Evolutionary conservation across 108 stramenopile species (phyloP).

Genomic region (Cyclotella cryptica): DNA sequence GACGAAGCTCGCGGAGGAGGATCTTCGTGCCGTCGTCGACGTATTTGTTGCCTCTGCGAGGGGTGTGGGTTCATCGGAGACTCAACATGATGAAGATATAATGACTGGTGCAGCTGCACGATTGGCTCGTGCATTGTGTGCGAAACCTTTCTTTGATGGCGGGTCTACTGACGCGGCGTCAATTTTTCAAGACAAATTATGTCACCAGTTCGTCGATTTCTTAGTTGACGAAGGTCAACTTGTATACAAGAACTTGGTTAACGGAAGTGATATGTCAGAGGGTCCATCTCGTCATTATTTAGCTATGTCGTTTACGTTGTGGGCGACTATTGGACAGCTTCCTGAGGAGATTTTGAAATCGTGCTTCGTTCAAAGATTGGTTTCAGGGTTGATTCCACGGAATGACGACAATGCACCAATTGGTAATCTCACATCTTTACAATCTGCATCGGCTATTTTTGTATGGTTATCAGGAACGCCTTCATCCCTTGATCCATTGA

Average conservation of each 20-base stretch:
- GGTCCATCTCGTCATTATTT: constrained; percentile 30
- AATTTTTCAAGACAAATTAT: constrained; percentile 36
- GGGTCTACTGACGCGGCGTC: not conserved
- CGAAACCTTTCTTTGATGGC: constrained; percentile 29
- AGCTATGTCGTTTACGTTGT: constrained; percentile 47
- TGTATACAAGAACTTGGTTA: not conserved
- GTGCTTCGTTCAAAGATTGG: constrained; percentile 20
- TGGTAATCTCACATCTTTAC: constrained; percentile 24
- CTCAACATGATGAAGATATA: constrained; percentile 19
- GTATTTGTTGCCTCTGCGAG: constrained; percentile 72
- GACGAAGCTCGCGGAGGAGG: constrained; percentile 60
- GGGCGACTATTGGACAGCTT: constrained; percentile 46
- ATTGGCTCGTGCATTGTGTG: constrained; percentile 62
- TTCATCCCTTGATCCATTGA: constrained; percentile 49
- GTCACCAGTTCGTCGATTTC: constrained; percentile 54
- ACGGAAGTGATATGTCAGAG: constrained; percentile 12
- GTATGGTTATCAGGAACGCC: constrained; percentile 31
- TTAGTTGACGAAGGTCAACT: constrained; percentile 37
- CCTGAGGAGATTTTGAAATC: constrained; percentile 23
- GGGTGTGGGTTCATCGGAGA: constrained; percentile 22
- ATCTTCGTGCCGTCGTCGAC: constrained; percentile 71
- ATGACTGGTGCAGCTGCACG: constrained; percentile 68
- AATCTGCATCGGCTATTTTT: constrained; percentile 46
- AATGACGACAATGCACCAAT: not conserved
- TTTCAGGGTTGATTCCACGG: constrained; percentile 28